A percentile compares a stretch with the other conserved stretches of the same genome.
phyloP scores from a whole-genome alignment of 345 rosid genomes.

The Cardiospermum halicacabum region DNA sequence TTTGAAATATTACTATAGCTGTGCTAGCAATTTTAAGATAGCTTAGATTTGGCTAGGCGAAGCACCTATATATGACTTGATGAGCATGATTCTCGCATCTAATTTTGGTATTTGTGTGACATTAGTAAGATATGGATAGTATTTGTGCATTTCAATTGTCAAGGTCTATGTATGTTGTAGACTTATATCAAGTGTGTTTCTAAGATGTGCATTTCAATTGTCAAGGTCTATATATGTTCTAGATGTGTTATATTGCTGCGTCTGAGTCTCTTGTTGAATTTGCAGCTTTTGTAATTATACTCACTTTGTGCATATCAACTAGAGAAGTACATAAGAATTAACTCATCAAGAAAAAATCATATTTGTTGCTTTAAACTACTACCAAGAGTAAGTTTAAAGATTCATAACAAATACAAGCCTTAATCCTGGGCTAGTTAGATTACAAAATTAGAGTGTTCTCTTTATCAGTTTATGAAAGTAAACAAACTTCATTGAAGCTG shows the following conservation, averaged over 20 bases:
- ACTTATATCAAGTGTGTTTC: not conserved
- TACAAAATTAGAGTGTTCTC: not conserved
- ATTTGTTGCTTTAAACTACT: no score
- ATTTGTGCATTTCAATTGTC: not conserved
- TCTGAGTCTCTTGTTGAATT: not conserved
- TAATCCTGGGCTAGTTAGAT: no score
- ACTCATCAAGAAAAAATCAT: not conserved
- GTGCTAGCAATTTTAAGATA: not conserved
- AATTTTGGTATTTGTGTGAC: not conserved
- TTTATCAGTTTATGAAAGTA: no score
- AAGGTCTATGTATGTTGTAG: not conserved
- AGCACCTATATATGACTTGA: not conserved
- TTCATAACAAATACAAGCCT: no score
- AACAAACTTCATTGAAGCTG: no score
- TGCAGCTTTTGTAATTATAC: not conserved
- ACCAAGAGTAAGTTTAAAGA: no score
- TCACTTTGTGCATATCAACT: not conserved
- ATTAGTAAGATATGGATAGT: not conserved
- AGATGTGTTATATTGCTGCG: not conserved
- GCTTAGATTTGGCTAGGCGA: not conserved
- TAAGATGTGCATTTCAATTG: not conserved
- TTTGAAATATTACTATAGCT: not conserved
- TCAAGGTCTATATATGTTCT: not conserved
- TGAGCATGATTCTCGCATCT: not conserved
- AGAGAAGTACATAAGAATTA: not conserved